These are phyloP conservation scores for Pseudogymnoascus sp. DNA, from an alignment of 2,329 filamentous ascomycete genomes.

Conservation along the genomic window DNA sequence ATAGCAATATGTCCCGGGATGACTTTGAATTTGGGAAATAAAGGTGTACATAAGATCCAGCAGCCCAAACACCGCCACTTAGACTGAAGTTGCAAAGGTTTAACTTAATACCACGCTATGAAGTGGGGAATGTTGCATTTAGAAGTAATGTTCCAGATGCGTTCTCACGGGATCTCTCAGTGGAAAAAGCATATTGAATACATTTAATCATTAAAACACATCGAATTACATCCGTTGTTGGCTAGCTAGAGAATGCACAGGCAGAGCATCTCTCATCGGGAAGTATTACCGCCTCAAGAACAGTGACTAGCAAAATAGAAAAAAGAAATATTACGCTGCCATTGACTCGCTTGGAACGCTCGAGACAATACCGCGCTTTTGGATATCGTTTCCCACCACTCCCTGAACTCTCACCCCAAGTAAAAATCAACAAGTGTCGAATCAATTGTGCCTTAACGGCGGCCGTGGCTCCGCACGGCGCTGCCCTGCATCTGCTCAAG, in stretches of 20 bases:
- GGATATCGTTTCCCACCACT: constrained; percentile 11
- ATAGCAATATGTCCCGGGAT: too few relatives aligned
- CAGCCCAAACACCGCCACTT: too few relatives aligned
- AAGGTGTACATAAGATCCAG: too few relatives aligned
- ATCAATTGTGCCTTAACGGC: constrained; percentile 51
- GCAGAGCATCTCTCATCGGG: constrained; percentile 6
- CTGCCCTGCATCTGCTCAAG: constrained; percentile 89
- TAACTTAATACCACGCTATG: too few relatives aligned
- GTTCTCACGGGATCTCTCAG: not conserved
- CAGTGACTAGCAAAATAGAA: constrained; percentile 16
- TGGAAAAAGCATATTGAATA: constrained; percentile 4
- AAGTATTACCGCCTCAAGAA: constrained; percentile 6
- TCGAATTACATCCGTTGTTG: constrained; percentile 29
- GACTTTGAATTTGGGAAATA: too few relatives aligned
- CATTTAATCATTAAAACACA: constrained; percentile 17
- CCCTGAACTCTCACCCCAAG: constrained; percentile 10
- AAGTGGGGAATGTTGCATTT: not conserved
- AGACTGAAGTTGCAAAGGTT: too few relatives aligned
- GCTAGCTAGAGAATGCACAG: constrained; percentile 20
- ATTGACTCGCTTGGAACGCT: constrained; percentile 24
- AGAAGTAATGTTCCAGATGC: not conserved
- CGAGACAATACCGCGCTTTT: constrained; percentile 15
- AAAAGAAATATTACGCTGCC: constrained; percentile 20
- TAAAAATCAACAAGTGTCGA: constrained; percentile 9
- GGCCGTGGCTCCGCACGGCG: constrained; percentile 82